Evolutionary conservation across 768 basidiomycete genomes (phyloP), one percentile per base, ranked within the genome.

Genomic region (Tylopilus sp.): DNA sequence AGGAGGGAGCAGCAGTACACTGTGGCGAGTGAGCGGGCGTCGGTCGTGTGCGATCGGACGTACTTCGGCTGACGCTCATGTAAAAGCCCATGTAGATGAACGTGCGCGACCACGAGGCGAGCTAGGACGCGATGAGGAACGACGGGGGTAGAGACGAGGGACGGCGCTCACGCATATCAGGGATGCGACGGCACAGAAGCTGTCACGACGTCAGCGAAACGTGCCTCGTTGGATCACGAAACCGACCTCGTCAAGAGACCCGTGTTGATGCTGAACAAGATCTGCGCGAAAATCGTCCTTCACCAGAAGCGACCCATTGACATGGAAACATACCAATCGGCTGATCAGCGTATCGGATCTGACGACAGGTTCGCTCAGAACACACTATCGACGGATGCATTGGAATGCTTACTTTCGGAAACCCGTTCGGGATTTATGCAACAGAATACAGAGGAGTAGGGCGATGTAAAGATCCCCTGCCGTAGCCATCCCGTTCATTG

Each of bases 1-100:
- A 84, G 74, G n/a, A 84, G 76, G 6, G 82, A 77, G 63, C 83
- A 83, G 38, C 78, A 77, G 62, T 84, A 84, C 5, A 84, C 82
- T 84, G 45, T 2, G n/a, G n/a, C 14, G 10, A 30, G 7, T 6
- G 17, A 41, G 3, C n/a, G n/a, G n/a, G 21, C 24, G 40, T 41
- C 3, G 8, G 11, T 25, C 14, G 22, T 21, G 19, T 38, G 14
- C 21, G 11, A 36, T 12, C 8, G 19, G 13, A 76, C 82, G 62
- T 63, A 85, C 83, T 63, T 48, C 82, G 74, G 22, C 83, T 81
- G 36, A 83, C 76, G 60, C 76, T 79, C 55, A 82, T 83, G 63
- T 78, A 85, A 66, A 84, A 85, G 1, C 74, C 67, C 45, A 83
- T 79, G 53, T 84, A 85, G 50, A 82, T 64, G 69, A 81, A 81